Base-by-base conservation (phyloP, 1,139 yeast genomes). In the Yamadazyma songkhlaensis region DNA sequence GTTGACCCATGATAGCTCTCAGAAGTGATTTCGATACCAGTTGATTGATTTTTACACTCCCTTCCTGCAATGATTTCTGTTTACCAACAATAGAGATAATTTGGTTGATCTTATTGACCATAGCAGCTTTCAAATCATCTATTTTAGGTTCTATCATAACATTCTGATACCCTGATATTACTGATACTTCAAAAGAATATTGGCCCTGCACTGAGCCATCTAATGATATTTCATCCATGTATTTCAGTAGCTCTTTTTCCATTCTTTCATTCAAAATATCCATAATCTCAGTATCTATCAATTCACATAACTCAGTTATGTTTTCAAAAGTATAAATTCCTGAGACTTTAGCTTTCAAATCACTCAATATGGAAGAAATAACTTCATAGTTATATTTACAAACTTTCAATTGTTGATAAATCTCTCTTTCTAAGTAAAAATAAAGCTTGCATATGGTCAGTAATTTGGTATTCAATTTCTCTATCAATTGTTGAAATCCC, bases 311-410 rank as follows among this genome's bases (percentile, higher is more conserved):
- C 1, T 36, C 37, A 0, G 55, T 55, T 11, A 73, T 47, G 31
- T 71, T 64, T 2, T 60, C 51, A 46, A 63, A 74, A 3, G 71
- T 72, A 15, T 70, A 77, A 22, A 80, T 49, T 12, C 58, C 58
- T 38, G 69, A 66, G 8, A 79, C 62, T 20, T 67, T 54, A 2
- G 48, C 48, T 41, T 79, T 83, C 6, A 81, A 54, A 1, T 45
- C 33, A 0, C 41, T 40, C 2, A 80, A 47, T 2, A 50, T 29
- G 0, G 31, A 34, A 22, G 42, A 35, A 25, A 67, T 48, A 1
- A 33, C 35, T 0, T 38, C 42, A 3, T 26, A 34, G 3, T 50
- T 47, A 44, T 57, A 80, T 0, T 47, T 57, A 52, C 64, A 61
- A 2, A 37, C 37, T 29, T 48, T 46, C 22, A 80, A 49, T 1